Conservation (phyloP, 2,329 filamentous ascomycete species). For the Aspergillus floridensis region DNA sequence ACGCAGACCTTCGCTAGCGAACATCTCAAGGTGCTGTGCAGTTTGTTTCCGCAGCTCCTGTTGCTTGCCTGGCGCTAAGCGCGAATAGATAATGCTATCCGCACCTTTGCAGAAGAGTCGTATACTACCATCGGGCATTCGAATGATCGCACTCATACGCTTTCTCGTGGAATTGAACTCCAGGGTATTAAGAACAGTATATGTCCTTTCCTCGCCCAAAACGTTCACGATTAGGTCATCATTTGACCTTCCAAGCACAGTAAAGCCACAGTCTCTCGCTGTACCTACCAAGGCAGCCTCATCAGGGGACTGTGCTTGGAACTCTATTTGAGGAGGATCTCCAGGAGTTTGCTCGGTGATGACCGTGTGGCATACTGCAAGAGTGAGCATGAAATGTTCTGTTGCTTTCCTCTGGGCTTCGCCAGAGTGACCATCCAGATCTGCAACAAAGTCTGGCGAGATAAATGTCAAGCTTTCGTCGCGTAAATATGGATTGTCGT, state of each 20-base stretch:
- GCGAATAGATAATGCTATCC: constrained; percentile 94
- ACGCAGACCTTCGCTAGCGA: constrained; percentile 88
- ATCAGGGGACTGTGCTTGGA: constrained; percentile 96
- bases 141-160: constrained; percentile 94
- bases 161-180: constrained; percentile 98
- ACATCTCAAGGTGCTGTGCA: constrained; percentile 93
- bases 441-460: constrained; percentile 81
- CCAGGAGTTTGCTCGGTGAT: constrained; percentile 86
- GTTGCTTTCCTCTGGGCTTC: constrained; percentile 73
- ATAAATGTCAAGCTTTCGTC: constrained; percentile 91
- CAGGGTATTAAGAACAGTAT: constrained; percentile 86
- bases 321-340: constrained; percentile 86
- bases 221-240: constrained; percentile 84
- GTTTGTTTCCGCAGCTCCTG: constrained; percentile 77
- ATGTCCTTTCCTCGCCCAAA: constrained; percentile 79
- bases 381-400: constrained; percentile 87
- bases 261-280: constrained; percentile 92
- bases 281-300: constrained; percentile 93
- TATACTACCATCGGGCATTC: constrained; percentile 88
- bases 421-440: constrained; percentile 75
- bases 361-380: constrained; percentile 95
- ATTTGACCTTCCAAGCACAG: constrained; percentile 74
- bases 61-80: constrained; percentile 81
- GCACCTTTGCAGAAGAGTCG: constrained; percentile 95
- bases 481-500: constrained; percentile 87